Conservation (phyloP, 2,329 filamentous ascomycete genomes). For the Colletotrichum aenigma region DNA sequence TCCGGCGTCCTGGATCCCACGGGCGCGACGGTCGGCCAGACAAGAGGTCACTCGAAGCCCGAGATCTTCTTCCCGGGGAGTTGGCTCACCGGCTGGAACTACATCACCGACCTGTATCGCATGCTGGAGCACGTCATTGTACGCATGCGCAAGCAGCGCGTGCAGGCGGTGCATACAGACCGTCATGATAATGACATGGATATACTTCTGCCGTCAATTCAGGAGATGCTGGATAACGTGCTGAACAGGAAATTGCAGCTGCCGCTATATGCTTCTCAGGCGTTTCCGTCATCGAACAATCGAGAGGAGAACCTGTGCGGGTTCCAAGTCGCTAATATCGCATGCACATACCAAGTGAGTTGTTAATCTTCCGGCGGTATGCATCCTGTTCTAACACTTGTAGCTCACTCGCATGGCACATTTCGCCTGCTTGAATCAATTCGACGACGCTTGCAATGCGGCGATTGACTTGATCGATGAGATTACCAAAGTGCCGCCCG, state of each 20-base stretch:
- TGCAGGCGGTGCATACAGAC: slow-evolving; percentile 11
- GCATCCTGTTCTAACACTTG: neutral
- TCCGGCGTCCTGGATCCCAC: slow-evolving; percentile 3
- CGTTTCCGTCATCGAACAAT: slow-evolving; percentile 2
- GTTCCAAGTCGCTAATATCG: slow-evolving; percentile 40
- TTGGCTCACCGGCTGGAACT: slow-evolving; percentile 64
- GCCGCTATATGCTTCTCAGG: neutral
- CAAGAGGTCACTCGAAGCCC: neutral
- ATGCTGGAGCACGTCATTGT: slow-evolving; percentile 55
- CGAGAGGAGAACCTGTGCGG: slow-evolving; percentile 32
- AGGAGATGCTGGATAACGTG: slow-evolving; percentile 10
- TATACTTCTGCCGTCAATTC: slow-evolving; percentile 9
- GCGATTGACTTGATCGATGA: slow-evolving; percentile 17
- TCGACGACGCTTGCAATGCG: slow-evolving; percentile 17
- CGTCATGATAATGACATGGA: slow-evolving; percentile 1
- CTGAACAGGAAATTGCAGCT: slow-evolving; percentile 3
- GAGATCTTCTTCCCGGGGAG: slow-evolving; percentile 7
- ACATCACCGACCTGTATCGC: slow-evolving; percentile 60
- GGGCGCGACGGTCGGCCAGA: neutral
- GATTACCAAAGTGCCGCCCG: slow-evolving; percentile 15
- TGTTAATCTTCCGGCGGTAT: too few relatives aligned
- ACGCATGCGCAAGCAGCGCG: slow-evolving; percentile 19
- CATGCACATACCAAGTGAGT: slow-evolving; percentile 33
- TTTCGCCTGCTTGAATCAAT: slow-evolving; percentile 19
- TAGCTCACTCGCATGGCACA: slow-evolving; percentile 19